Evolutionary conservation across 305 asterid genomes (phyloP), one percentile per base, ranked within the genome.

Genomic region (Plantago lanceolata): DNA sequence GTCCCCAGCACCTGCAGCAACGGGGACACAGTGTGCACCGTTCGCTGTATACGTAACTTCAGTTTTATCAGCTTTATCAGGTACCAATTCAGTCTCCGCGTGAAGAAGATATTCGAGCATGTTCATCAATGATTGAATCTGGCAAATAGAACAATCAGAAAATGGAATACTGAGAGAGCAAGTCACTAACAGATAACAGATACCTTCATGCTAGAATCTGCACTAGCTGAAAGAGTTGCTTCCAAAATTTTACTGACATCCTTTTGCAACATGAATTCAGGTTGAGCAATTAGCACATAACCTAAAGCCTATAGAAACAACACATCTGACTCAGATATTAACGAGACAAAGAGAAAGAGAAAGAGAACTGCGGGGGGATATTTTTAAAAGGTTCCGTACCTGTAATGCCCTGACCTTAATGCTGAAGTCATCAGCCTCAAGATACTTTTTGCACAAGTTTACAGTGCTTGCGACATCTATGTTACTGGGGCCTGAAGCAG

Each of bases 1-100:
- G 81, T 94, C 99, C 61, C 99, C 99, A 68, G 97, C 99, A 64
- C 99, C 99, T 5, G 99, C 97, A 74, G 99, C 99, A 73, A 90
- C 96, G 54, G 99, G 90, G 62, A 94, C 99, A 80, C 79, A 72
- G 59, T 79, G 82, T 62, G 70, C 82, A 71, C 82, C 93, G 76
- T 76, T 80, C 40, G 57, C 71, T 12, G 90, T 54, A n/a, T 68
- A 69, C 63, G 58, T 64, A 66, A 64, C 86, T 64, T 81, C 88
- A 64, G 59, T 71, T 48, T 65, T 64, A 75, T 77, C 73, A 58
- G 81, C 82, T 70, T 79, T 84, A 67, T 86, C 96, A 61, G 78
- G 70, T 73, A 76, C 96, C 96, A 94, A 78, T 72, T 78, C 95
- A 77, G 82, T 79, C 80, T 94, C 99, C 48, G 99, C 95, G 64